These are phyloP conservation scores for Elaphomyces granulatus DNA, from an alignment of 495 filamentous ascomycete species.

Conservation along the genomic window DNA sequence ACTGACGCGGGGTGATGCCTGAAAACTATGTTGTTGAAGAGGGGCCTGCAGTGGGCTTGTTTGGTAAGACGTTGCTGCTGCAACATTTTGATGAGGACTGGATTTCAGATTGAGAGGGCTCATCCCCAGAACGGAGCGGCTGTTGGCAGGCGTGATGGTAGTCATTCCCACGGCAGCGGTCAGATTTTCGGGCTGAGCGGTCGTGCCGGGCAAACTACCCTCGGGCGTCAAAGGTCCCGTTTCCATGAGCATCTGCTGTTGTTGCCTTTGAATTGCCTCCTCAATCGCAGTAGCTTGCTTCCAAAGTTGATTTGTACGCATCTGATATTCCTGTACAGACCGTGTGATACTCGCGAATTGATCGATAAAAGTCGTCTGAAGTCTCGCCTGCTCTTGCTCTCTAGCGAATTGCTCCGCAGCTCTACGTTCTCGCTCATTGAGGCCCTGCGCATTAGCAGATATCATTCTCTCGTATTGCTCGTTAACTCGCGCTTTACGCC, in stretches of 20 bases:
- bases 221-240: conserved; percentile 35
- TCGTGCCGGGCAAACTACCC: conserved; percentile 35
- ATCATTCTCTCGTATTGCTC: conserved; percentile 65
- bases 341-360: conserved; percentile 32
- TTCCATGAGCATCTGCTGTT: conserved; percentile 31
- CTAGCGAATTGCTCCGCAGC: conserved; percentile 51
- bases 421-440: conserved; percentile 60
- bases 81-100: conserved; percentile 28
- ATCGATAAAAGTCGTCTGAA: conserved; percentile 36
- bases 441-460: conserved; percentile 58
- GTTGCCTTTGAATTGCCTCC: conserved; percentile 29
- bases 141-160: conserved; percentile 20
- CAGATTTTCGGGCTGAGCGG: conserved; percentile 18
- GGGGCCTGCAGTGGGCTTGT: conserved; percentile 27
- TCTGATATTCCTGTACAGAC: conserved; percentile 33
- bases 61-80: conserved; percentile 24
- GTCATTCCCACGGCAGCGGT: conserved; percentile 11
- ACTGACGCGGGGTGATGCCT: conserved; percentile 23
- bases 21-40: conserved; percentile 12
- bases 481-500: conserved; percentile 60
- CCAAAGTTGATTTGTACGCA: conserved; percentile 32
- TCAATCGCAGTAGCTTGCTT: conserved; percentile 35
- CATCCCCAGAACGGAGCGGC: conserved; percentile 26
- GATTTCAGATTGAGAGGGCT: conserved; percentile 27
- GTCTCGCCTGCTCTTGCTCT: conserved; percentile 46